phyloP scores from a whole-genome alignment of 2,329 filamentous ascomycete species.

The Cucurbitaria berberidis region DNA sequence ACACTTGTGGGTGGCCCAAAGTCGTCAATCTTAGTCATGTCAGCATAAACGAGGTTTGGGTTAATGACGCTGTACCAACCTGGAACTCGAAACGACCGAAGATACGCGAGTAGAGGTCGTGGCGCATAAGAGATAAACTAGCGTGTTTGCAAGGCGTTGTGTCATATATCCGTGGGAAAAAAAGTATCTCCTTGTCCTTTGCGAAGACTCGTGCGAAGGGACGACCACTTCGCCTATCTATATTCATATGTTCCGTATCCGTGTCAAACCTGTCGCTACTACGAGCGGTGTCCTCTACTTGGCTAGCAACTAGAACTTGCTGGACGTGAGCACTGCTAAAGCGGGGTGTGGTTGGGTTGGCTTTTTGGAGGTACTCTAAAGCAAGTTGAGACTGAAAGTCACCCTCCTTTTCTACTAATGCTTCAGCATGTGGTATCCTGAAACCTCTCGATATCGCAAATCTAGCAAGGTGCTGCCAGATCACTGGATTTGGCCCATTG shows the following conservation, averaged over 20 bases:
- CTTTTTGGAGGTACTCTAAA: conserved; percentile 17
- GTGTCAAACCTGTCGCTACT: no score
- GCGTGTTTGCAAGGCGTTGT: no score
- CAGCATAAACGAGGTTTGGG: no score
- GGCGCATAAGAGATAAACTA: no score
- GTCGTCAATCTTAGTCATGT: no score
- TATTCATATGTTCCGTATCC: conserved; percentile 1
- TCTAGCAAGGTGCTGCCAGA: conserved; percentile 7
- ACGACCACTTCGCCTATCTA: conserved; percentile 6
- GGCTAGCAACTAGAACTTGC: neutral
- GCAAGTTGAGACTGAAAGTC: conserved; percentile 9
- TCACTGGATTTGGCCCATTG: no score
- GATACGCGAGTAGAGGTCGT: no score
- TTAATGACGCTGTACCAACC: no score
- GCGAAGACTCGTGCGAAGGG: conserved; percentile 12
- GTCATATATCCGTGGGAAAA: conserved; percentile 10
- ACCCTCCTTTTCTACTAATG: conserved; percentile 8
- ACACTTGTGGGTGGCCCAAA: no score
- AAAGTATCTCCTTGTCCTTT: conserved; percentile 13
- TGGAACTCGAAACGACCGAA: no score
- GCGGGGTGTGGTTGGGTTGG: conserved; percentile 9
- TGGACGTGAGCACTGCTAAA: conserved; percentile 9
- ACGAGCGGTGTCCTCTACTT: no score
- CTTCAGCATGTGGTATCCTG: conserved; percentile 5
- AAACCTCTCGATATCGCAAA: conserved; percentile 11